Base-by-base conservation (phyloP, 768 basidiomycete species). In the Trametopsis cervina region DNA sequence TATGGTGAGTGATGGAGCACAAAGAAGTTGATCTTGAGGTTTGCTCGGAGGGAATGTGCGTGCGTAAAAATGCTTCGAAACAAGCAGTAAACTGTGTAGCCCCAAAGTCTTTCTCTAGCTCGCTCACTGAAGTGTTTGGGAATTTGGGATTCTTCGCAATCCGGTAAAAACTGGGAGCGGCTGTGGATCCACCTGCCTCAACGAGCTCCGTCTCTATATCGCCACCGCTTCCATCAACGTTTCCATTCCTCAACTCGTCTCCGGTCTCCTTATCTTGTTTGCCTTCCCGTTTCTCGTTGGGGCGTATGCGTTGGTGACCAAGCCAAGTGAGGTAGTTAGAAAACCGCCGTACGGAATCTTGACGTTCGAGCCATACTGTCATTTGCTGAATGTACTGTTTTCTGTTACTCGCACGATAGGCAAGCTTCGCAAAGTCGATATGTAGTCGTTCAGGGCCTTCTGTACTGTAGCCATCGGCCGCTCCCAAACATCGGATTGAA, bases 341-440 rank as follows among this genome's bases (percentile, higher is more conserved):
- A 37, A 64, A 63, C 1, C 50, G 51, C 11, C 52, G 27, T 4
- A 72, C 54, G 12, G 66, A 62, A 45, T 73, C 70, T 18, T 63
- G 39, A 17, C 65, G 56, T 2, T 46, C 37, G 0, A 76, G 57
- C 67, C 68, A 71, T 0, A 42, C 26, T 0, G 65, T 63, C 74
- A 75, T 75, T 49, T 73, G 73, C 18, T 58, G 37, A 2, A 55
- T 47, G 46, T 59, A 62, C 21, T 60, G 52, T 18, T 51, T 47
- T 18, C 52, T 47, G 49, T 63, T 65, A 4, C 51, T 58, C 4
- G 58, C 57, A 2, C 56, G 35, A 52, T 64, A 66, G 1, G 47
- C 57, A 1, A 54, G 37, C 52, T 76, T 75, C 1, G 69, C 67
- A 38, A 59, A 65, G 54, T 74, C 64, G 39, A 74, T 74, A 44